Base-by-base conservation (phyloP, 345 rosid genomes). In the Noccaea bulbosa region DNA sequence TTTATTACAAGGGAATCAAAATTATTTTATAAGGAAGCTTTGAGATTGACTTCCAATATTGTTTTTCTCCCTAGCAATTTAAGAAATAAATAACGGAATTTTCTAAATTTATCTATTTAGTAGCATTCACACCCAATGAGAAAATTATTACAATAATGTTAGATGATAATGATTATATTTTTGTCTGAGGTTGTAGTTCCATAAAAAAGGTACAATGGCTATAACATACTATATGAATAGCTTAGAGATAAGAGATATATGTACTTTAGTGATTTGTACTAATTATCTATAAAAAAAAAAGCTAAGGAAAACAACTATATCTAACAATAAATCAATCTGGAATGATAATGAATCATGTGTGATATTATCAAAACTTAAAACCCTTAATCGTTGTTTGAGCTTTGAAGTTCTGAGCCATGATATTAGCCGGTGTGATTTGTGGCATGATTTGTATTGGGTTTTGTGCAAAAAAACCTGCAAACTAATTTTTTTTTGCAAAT, bases 171-270 rank as follows among this genome's bases (percentile, higher is more conserved):
- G 6, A 49, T n/a, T 32, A 7, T 27, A 27, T 27, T 32, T 53
- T 53, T 53, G 39, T 53, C 12, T 53, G 30, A 2, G 49, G 7
- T 30, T 30, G 57, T 51, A 51, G 56, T 8, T 51, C 56, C 56
- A 24, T 11, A 11, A 11, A 22, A 22, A 22, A 51, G 5, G 0
- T 27, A 20, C 22, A 20, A 20, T 20, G 22, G 22, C 22, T 20
- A 20, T 20, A 20, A 20, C 22, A 20, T 20, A 20, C 30, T 4
- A 27, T 48, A 48, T 8, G 12, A 4, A 17, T 48, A 1, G 10
- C 17, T 16, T 47, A 4, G 1, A 48, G 30, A 8, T 3, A 46
- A 1, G 3, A 7, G 10, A 46, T 2, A 8, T 22, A 15, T 16
- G 5, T 16, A 16, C 1, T 8, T 16, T 46, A 15, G 1, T 16